A percentile compares a stretch with the other conserved stretches of the same genome.
Conservation (phyloP, 2,329 filamentous ascomycete genomes). For the Leptographium wingfieldii region DNA sequence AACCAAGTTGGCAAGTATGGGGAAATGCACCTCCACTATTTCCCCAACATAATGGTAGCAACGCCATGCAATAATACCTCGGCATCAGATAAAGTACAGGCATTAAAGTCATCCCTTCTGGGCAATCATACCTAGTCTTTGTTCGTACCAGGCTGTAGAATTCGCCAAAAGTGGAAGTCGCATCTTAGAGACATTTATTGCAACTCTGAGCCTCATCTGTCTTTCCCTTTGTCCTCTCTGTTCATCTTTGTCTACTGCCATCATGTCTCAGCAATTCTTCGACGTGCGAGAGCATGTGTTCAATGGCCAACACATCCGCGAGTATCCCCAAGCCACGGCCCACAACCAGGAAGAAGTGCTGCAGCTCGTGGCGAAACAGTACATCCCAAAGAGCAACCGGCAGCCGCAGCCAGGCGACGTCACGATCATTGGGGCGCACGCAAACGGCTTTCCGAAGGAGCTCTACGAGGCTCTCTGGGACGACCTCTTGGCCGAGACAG, state of each 20-base stretch:
- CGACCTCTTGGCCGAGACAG: conserved; percentile 52
- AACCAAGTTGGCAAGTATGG: background rate
- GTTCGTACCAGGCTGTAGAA: background rate
- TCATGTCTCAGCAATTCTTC: conserved; percentile 30
- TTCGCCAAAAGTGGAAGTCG: background rate
- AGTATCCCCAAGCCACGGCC: conserved; percentile 63
- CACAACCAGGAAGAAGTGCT: conserved; percentile 63
- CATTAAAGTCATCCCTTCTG: background rate
- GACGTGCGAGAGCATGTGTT: conserved; percentile 61
- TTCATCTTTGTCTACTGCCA: background rate
- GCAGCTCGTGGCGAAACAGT: conserved; percentile 72
- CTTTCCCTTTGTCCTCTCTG: background rate
- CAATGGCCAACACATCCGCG: conserved; percentile 65
- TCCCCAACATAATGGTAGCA: background rate
- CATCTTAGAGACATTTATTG: too few relatives aligned
- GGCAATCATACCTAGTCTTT: too few relatives aligned
- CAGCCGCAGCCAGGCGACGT: conserved; percentile 60
- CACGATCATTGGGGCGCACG: conserved; percentile 77
- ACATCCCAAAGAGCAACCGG: conserved; percentile 61
- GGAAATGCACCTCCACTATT: background rate
- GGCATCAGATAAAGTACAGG: background rate
- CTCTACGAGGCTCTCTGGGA: conserved; percentile 89
- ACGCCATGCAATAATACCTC: background rate
- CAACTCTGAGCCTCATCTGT: background rate
- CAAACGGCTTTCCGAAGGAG: conserved; percentile 92